Evolutionary conservation across 2,329 filamentous ascomycete species (phyloP), one percentile per base, ranked within the genome.

Genomic region (Cordyceps sp.): DNA sequence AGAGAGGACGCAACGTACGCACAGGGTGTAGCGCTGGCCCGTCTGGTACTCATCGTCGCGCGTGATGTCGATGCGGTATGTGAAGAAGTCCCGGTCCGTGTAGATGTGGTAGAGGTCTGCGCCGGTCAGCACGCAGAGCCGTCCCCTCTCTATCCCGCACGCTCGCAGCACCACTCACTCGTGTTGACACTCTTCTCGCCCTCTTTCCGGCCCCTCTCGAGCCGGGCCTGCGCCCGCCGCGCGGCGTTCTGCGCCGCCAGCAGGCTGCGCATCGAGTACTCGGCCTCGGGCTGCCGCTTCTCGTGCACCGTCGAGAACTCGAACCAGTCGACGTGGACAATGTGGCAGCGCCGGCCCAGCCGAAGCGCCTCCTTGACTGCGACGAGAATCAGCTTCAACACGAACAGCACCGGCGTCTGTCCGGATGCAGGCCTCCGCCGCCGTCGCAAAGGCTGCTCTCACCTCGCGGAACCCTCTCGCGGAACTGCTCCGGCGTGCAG

Each of bases 21-120:
- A 67, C 3, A 81, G 49, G 0, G 60, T 55, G 26, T 71, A 75
- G 24, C 65, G 69, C 44, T 83, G 69, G 27, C 68, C 67, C 1
- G 53, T 45, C 25, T 66, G 65, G 10, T 50, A 46, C 37, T 50
- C 25, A 46, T 61, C 50, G 53, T 67, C 46, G 45, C 78, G 68
- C 3, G 63, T 62, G 12, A 90, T 54, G 0, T 62, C 60, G 35
- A 81, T 54, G 33, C 74, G 62, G 52, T 83, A 84, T 4, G 58
- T 50, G 47, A 83, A 81, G 30, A 64, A 66, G 0, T 64, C 65
- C 4, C 44, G 34, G 46, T 90, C 81, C 14, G 52, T 54, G 50
- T 78, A 84, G 37, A 80, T 50, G 37, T 72, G 73, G 44, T 74
- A 71, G n/a, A 70, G 56, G 22, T 61, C 73, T 77, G 29, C 16